These are phyloP conservation scores for Penicillium longicatenatum DNA, from an alignment of 495 filamentous ascomycete species.

Conservation along the genomic window DNA sequence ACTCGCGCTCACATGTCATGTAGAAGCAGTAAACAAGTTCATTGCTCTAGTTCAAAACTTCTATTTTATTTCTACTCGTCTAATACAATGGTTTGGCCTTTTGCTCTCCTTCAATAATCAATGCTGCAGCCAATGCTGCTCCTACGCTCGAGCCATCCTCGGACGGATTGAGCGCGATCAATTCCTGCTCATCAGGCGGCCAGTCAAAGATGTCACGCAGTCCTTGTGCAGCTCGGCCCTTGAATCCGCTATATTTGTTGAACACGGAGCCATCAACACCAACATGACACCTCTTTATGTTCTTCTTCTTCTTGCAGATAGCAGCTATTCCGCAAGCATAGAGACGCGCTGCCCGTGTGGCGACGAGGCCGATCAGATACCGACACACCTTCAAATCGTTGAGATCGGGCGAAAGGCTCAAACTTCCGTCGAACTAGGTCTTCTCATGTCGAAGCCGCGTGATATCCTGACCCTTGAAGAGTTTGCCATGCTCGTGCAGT, in stretches of 20 bases:
- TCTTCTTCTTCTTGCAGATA: constrained; percentile 91
- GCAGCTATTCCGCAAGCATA: constrained; percentile 90
- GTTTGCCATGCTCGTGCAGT: constrained; percentile 31
- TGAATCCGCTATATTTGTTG: constrained; percentile 92
- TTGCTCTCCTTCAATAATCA: constrained; percentile 18
- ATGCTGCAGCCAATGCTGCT: constrained; percentile 33
- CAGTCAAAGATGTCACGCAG: constrained; percentile 55
- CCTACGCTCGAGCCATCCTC: constrained; percentile 38
- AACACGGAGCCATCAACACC: constrained; percentile 92
- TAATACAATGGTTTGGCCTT: constrained; percentile 4
- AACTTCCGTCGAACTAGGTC: constrained; percentile 64
- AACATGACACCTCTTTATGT: constrained; percentile 75
- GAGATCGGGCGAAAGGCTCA: constrained; percentile 62
- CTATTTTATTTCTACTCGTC: not conserved
- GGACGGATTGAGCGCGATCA: constrained; percentile 29
- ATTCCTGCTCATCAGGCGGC: constrained; percentile 20
- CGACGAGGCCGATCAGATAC: constrained; percentile 80
- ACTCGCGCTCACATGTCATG: too few relatives aligned
- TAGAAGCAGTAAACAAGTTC: not conserved
- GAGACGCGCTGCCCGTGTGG: constrained; percentile 83
- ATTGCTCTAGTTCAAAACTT: not conserved
- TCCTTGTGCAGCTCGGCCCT: constrained; percentile 74
- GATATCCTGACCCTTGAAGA: constrained; percentile 44
- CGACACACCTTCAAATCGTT: constrained; percentile 79
- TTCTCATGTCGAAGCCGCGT: constrained; percentile 66